Conservation (phyloP, 2,329 filamentous ascomycete genomes). For the Ophiocordyceps camponoti-saundersi region DNA sequence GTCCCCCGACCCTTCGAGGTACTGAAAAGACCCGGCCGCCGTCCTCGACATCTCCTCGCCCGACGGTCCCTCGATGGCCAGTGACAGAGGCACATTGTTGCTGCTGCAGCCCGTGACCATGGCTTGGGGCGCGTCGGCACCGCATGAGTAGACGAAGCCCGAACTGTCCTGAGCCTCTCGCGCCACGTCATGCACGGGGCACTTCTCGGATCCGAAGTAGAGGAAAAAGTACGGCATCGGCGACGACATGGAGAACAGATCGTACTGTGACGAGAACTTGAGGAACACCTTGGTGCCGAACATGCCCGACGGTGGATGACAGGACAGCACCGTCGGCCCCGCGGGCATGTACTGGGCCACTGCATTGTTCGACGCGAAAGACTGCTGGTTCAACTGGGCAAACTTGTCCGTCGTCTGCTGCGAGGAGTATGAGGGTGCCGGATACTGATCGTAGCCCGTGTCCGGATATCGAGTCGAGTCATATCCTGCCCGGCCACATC, state of each 20-base stretch:
- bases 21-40: constrained; percentile 28
- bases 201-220: constrained; percentile 64
- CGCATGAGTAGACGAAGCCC: constrained; percentile 55
- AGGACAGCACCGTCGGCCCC: constrained; percentile 46
- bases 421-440: constrained; percentile 25
- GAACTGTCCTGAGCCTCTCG: constrained; percentile 39
- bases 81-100: constrained; percentile 35
- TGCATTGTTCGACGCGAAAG: constrained; percentile 42
- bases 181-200: constrained; percentile 39
- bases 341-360: constrained; percentile 49
- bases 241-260: constrained; percentile 43
- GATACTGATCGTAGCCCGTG: constrained; percentile 34
- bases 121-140: constrained; percentile 50
- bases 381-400: constrained; percentile 34
- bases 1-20: constrained; percentile 32
- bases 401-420: constrained; percentile 32
- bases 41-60: constrained; percentile 35
- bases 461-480: constrained; percentile 45
- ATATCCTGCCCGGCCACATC: constrained; percentile 26
- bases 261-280: constrained; percentile 58
- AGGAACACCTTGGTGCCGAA: constrained; percentile 56
- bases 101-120: constrained; percentile 30
- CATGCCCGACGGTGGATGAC: constrained; percentile 49
- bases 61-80: constrained; percentile 32
- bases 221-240: constrained; percentile 43